Evolutionary conservation across 202 grass and related monocot species (phyloP).

Genomic region (Carex sylvatica): DNA sequence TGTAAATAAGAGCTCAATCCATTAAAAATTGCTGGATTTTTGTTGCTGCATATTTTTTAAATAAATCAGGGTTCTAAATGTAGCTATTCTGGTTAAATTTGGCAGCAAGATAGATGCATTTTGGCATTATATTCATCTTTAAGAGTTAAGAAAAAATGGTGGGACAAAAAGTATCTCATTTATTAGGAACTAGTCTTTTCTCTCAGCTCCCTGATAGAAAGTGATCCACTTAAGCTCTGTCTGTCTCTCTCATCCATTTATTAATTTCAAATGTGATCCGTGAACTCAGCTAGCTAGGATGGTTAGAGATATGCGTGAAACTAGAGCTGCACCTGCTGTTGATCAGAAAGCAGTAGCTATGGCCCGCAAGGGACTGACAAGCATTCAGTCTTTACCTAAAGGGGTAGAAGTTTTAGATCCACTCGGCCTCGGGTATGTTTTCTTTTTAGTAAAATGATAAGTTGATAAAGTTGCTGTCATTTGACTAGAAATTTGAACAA

Average conservation of each 20-base stretch:
- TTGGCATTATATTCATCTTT: background rate
- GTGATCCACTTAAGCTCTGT: background rate
- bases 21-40: slow-evolving; percentile 8
- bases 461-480: background rate
- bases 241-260: background rate
- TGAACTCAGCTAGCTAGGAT: slow-evolving; percentile 64
- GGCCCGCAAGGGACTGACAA: slow-evolving; percentile 63
- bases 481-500: slow-evolving; percentile 24
- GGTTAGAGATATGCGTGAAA: slow-evolving; percentile 96
- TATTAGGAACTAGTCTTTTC: background rate
- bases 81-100: background rate
- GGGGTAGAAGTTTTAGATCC: slow-evolving; percentile 98
- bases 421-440: slow-evolving; percentile 72
- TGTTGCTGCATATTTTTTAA: background rate
- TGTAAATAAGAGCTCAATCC: background rate
- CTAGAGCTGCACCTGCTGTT: slow-evolving; percentile 58
- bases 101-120: background rate
- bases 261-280: slow-evolving; percentile 29
- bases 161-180: background rate
- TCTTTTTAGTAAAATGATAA: background rate
- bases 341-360: slow-evolving; percentile 62
- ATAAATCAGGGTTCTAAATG: background rate
- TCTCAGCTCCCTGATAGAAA: background rate
- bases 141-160: background rate
- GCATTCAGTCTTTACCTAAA: slow-evolving; percentile 81